Evolutionary conservation across 768 basidiomycete genomes (phyloP), one percentile per base, ranked within the genome.

Genomic region (Tubosaeta sp.): DNA sequence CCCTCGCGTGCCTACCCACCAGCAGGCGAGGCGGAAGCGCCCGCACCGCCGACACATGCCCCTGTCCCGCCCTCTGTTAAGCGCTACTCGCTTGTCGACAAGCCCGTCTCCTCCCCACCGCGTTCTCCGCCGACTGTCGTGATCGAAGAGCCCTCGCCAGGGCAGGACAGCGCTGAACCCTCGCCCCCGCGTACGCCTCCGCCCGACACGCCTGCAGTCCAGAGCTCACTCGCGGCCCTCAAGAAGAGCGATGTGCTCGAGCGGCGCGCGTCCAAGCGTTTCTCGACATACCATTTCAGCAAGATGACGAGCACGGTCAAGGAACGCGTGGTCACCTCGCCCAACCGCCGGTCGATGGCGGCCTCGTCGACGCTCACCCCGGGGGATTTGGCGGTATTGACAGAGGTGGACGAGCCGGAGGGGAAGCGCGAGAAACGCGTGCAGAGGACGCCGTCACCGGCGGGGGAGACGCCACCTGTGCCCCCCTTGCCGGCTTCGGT

Each of bases 211-310:
- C 85, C 87, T 32, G 86, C 80, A 0, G 81, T 90, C 22, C 88
- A 87, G 46, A 81, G 82, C 61, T 87, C 90, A 6, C 78, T 98
- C 10, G 92, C 90, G 7, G 93, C 93, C 8, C 76, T 99, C 41
- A 87, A 94, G 69, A 84, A 87, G 60, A 84, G 81, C 45, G 93
- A 94, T 58, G 79, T 83, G 1, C 78, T 98, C 34, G 91, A 94
- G 60, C 82, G 95, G 19, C 79, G 95, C 41, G 95, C 95, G 16
- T 94, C 90, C 19, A 97, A 97, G 65, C 88, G 96, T 0, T 98
- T 94, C 71, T 96, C 94, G 38, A 85, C 86, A 2, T 98, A 95
- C 66, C 90, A 94, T 56, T 88, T 97, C 60, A 84, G 87, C 42
- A 94, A 94, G 72, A 94, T 98, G 86, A 86, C 91, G 3, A 83